phyloP scores from a whole-genome alignment of 257 asterid species.

The Datura wrightii region DNA sequence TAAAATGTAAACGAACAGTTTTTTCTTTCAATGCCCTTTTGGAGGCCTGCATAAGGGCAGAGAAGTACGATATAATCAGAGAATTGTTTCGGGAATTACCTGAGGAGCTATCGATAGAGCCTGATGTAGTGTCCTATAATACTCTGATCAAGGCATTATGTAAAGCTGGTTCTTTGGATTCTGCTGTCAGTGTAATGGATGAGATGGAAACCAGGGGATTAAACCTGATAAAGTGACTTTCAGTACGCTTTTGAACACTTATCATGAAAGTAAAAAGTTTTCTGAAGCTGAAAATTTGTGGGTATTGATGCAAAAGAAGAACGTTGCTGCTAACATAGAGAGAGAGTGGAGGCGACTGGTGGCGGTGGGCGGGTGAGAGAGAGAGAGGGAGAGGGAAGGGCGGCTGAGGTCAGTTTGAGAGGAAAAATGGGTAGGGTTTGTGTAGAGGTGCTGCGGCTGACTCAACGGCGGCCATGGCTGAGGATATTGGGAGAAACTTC shows the following conservation, averaged over 20 bases:
- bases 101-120: conserved; percentile 48
- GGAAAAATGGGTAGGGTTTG: no score
- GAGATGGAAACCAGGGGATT: conserved; percentile 49
- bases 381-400: no score
- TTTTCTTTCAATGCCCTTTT: conserved; percentile 62
- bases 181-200: conserved; percentile 49
- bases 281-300: conserved; percentile 60
- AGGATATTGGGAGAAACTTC: no score
- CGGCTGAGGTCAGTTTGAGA: no score
- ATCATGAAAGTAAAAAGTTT: conserved; percentile 36
- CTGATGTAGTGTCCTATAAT: conserved; percentile 53
- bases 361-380: no score
- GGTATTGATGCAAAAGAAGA: conserved; percentile 55
- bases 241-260: conserved; percentile 45
- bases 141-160: conserved; percentile 49
- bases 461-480: no score
- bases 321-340: conserved; percentile 41
- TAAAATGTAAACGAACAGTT: conserved; percentile 54
- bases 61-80: conserved; percentile 34
- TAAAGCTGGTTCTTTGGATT: conserved; percentile 46
- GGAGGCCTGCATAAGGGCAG: conserved; percentile 47
- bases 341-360: no score
- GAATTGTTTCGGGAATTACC: conserved; percentile 55
- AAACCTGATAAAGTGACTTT: conserved; percentile 45
- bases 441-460: no score